Evolutionary conservation across 176 grass and related monocot genomes (phyloP), one percentile per base, ranked within the genome.

Genomic region (Phragmites australis): DNA sequence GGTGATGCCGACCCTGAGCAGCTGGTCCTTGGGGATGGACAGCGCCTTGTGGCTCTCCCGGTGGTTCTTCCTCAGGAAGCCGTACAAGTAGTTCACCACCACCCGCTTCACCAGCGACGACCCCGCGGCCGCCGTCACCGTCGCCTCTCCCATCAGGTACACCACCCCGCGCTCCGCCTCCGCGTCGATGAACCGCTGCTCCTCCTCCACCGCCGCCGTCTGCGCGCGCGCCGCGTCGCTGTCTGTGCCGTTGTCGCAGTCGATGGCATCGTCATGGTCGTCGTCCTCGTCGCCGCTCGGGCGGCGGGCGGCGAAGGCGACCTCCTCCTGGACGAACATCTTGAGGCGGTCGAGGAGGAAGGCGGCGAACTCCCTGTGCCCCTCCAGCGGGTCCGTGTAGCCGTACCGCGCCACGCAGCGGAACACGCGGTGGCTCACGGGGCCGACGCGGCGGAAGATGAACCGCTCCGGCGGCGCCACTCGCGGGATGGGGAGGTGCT

Each of bases 1-100:
- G 53, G 77, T 86, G 82, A 93, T 84, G 44, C 91, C 91, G 32
- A 93, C 74, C 73, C 90, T 90, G 54, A 93, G 85, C 58, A 90
- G 8, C 81, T 93, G 81, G 68, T 86, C 78, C 32, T 76, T 63
- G 2, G 88, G 91, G 17, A 93, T 88, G 68, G 72, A 65, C 76
- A 93, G 61, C 47, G 52, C 60, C 78, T 86, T 81, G 59, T 90
- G 81, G 4, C 72, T 74, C n/a, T 88, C 68, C 70, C 85, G 82
- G 18, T 86, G 72, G 79, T 90, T 93, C 56, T 81, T 88, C 79
- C 83, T 72, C 30, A 93, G 27, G 79, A 83, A 88, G 7, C 63
- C 82, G 55, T 93, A 90, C 15, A 85, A 45, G 32, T 59, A 48
- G 80, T 90, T 86, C 44, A 90, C 82, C 14, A 84, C 45, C 29